Percentiles rank a stretch among this genome's conserved stretches.
phyloP scores from a whole-genome alignment of 306 rosid genomes.

The Fagus sylvatica region DNA sequence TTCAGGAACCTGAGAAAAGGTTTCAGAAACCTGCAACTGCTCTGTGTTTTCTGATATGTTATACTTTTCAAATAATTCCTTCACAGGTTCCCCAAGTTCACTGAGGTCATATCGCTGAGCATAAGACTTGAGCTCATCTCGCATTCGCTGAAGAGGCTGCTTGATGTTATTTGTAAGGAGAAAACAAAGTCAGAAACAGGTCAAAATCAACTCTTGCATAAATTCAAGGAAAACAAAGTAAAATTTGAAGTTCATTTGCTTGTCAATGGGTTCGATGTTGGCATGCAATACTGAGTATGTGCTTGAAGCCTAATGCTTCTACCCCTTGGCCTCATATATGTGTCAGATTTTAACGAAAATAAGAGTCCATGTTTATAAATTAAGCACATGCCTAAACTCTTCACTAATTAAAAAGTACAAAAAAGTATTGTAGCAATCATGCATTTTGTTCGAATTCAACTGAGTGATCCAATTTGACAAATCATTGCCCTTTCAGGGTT shows the following conservation, averaged over 20 bases:
- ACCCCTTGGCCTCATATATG: not conserved
- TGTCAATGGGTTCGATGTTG: not conserved
- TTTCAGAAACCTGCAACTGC: conserved; percentile 66
- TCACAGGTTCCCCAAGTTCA: conserved; percentile 55
- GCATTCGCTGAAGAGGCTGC: conserved; percentile 69
- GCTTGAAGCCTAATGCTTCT: not conserved
- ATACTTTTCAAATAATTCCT: conserved; percentile 56
- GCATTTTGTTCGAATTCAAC: not conserved
- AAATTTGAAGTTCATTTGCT: not conserved
- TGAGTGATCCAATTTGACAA: too few relatives aligned
- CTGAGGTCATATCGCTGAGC: conserved; percentile 47
- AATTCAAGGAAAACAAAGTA: not conserved
- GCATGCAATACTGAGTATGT: not conserved
- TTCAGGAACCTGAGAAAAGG: conserved; percentile 61
- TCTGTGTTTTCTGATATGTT: conserved; percentile 37
- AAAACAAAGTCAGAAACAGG: not conserved
- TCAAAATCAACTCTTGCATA: not conserved
- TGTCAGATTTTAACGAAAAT: not conserved
- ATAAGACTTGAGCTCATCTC: conserved; percentile 65
- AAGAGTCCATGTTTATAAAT: not conserved
- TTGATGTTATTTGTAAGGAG: not conserved
- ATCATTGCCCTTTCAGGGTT: too few relatives aligned
- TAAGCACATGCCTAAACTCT: not conserved
- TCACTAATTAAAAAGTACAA: not conserved
- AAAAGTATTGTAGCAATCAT: not conserved